Evolutionary conservation across 148 eudicot species (phyloP), one percentile per base, ranked within the genome.

Genomic region (Camellia sinensis): DNA sequence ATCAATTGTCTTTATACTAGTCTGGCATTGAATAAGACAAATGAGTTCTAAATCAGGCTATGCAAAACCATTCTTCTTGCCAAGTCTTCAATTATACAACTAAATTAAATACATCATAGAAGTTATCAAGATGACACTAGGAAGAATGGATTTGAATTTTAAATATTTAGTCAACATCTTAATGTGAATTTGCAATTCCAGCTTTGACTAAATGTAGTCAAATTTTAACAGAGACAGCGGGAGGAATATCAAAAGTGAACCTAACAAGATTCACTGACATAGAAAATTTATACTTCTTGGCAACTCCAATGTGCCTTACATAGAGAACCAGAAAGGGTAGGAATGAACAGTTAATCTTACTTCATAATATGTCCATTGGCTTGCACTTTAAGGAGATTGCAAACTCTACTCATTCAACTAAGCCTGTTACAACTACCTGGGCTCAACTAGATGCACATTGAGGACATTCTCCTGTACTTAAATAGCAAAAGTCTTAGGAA

Each of bases 1-100:
- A 80, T 96, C 98, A 61, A 88, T 83, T 59, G 94, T 91, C 84
- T 89, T 87, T 77, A 85, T 73, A 85, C 97, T 92, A 46, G 90
- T 88, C 99, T 94, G 87, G 76, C 74, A 85, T 79, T 84, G 78
- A 53, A 61, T 6, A 71, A 86, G n/a, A 74, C 60, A 18, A 1
- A 66, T 3, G 46, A 70, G 43, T 29, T 60, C 59, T 81, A 69
- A 69, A 69, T 64, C 62, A 65, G 21, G 18, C 46, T 64, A 50
- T 54, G 40, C 52, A 79, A 45, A 50, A 14, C 71, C 14, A 17
- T 63, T 64, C 12, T 12, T 6, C 18, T 59, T 54, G 66, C 59
- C 17, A 62, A 68, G 44, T 54, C 44, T 77, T 48, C 44, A 5
- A 37, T 15, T 29, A 37, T 53, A 67, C 48, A 59, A 17, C 62